Percentiles rank a stretch among this genome's conserved stretches.
Conservation (phyloP, 164 flowering plant genomes). For the Litsea cubeba region DNA sequence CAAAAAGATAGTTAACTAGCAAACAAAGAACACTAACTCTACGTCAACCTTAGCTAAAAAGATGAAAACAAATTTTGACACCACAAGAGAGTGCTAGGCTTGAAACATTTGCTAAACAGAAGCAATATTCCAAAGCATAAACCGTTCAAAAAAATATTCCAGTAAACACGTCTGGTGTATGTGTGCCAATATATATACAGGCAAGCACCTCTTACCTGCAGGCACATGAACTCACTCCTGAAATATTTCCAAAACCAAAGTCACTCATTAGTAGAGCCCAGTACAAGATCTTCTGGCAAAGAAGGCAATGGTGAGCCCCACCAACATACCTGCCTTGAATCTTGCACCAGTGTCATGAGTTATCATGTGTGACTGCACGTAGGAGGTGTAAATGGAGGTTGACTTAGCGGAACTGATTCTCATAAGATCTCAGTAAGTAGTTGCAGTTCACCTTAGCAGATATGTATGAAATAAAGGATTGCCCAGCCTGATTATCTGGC, state of each 20-base stretch:
- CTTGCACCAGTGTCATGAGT: not conserved
- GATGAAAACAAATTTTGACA: not conserved
- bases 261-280: not conserved
- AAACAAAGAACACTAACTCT: not conserved
- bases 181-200: no score
- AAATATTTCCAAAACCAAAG: not conserved
- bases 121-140: not conserved
- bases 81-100: not conserved
- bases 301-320: not conserved
- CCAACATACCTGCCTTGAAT: not conserved
- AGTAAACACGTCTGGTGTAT: no score
- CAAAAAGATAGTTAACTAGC: not conserved
- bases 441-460: slow-evolving; percentile 62
- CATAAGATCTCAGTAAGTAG: not conserved
- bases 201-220: not conserved
- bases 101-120: not conserved
- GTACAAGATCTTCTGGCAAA: not conserved
- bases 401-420: not conserved
- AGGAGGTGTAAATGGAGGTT: no score
- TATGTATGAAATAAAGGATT: slow-evolving; percentile 67
- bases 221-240: not conserved
- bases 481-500: slow-evolving; percentile 73
- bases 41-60: not conserved
- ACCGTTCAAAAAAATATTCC: not conserved
- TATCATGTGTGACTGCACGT: no score